Evolutionary conservation across 1,139 yeast genomes (phyloP), one percentile per base, ranked within the genome.

Genomic region (Nakaseomyces nivariensis): DNA sequence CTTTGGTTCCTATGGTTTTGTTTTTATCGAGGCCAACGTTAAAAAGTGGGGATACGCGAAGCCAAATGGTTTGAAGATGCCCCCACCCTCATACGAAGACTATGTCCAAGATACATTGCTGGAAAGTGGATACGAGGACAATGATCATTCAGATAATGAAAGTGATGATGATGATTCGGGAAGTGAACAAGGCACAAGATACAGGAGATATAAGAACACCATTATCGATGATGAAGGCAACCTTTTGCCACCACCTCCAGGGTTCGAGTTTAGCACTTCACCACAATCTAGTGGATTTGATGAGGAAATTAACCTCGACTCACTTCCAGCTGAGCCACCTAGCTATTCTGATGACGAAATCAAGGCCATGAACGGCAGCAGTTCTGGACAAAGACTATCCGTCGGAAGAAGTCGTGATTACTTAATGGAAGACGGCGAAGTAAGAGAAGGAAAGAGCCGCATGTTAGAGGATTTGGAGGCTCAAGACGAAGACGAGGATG

Each of bases 11-110:
- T 73, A 81, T 52, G 98, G 97, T 1, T 92, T 83, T 68, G 96
- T 92, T 2, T 90, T 84, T 74, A 87, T 92, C 52, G 97, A 92
- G 67, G 97, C 97, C 4, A 90, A 92, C 64, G 72, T 82, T 37
- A 80, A 82, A 57, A 90, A 89, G 66, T 86, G 95, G 78, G 97
- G 97, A 1, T 85, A 88, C 57, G 94, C 95, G 25, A 83, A 85
- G 37, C 79, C 78, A 49, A 80, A 77, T 47, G 90, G 89, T 2
- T 69, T 76, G 26, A 73, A 83, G 55, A 80, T 85, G 13, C 88
- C 89, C 1, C 85, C 89, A 4, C 90, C 90, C 0, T 75, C 84
- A 5, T 83, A 83, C 57, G 80, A 81, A 34, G 70, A 72, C 29
- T 78, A 74, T 51, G 64, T 60, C 5, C 71, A 69, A 62, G 78